Evolutionary conservation across 805 yeast genomes (phyloP).

Genomic region (Cyberlindnera galapagoensis): DNA sequence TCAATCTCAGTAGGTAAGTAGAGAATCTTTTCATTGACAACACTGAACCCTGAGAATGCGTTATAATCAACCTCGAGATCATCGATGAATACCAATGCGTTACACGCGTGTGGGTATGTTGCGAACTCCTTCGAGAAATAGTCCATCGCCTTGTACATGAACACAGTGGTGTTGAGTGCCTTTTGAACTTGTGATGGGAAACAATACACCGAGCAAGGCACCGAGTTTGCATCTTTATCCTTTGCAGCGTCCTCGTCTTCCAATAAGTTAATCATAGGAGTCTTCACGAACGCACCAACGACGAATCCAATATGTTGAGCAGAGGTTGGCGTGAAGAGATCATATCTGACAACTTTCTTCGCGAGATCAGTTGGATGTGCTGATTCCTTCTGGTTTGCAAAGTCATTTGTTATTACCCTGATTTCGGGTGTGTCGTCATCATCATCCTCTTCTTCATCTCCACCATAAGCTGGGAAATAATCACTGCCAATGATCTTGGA

Average conservation of each 20-base stretch:
- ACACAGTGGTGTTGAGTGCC: slow-evolving; percentile 67
- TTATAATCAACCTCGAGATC: slow-evolving; percentile 42
- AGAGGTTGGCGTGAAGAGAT: slow-evolving; percentile 75
- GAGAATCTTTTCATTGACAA: slow-evolving; percentile 53
- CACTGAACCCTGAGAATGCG: slow-evolving; percentile 70
- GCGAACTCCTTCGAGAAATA: slow-evolving; percentile 85
- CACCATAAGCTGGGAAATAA: slow-evolving; percentile 15
- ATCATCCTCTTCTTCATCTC: slow-evolving; percentile 27
- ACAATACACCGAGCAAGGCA: slow-evolving; percentile 57
- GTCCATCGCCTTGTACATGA: slow-evolving; percentile 73
- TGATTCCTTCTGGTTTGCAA: slow-evolving; percentile 54
- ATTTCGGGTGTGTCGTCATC: slow-evolving; percentile 39
- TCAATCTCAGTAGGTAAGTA: slow-evolving; percentile 75
- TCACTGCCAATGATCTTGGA: slow-evolving; percentile 27
- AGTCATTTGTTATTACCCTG: slow-evolving; percentile 65
- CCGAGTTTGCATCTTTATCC: slow-evolving; percentile 33
- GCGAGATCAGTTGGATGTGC: slow-evolving; percentile 72
- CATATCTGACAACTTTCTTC: slow-evolving; percentile 69
- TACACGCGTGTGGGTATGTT: slow-evolving; percentile 85
- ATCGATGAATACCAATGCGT: slow-evolving; percentile 67
- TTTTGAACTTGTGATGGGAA: slow-evolving; percentile 51
- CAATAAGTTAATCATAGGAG: slow-evolving; percentile 42
- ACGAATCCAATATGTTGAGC: slow-evolving; percentile 97
- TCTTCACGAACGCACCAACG: slow-evolving; percentile 75
- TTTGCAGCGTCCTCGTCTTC: slow-evolving; percentile 28